Evolutionary conservation across 2,329 filamentous ascomycete genomes (phyloP).

Genomic region (Karstenula rhodostoma): DNA sequence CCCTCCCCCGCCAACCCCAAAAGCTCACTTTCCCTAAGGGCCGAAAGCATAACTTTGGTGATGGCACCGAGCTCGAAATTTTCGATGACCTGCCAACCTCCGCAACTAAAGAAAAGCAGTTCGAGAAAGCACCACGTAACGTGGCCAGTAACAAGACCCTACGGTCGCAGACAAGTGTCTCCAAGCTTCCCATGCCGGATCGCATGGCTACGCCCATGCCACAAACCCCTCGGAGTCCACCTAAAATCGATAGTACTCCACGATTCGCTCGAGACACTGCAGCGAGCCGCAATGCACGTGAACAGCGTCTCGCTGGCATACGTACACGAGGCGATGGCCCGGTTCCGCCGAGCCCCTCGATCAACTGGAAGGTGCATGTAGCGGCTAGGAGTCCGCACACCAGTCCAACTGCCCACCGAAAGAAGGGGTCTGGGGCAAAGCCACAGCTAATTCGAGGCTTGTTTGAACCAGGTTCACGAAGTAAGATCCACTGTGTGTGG

Average conservation of each 20-base stretch:
- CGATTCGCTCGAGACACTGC: slow-evolving; percentile 73
- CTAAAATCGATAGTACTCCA: slow-evolving; percentile 62
- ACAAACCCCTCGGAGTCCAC: slow-evolving; percentile 64
- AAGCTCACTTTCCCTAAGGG: slow-evolving; percentile 55
- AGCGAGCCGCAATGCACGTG: slow-evolving; percentile 70
- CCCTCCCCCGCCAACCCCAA: slow-evolving; percentile 60
- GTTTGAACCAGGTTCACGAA: slow-evolving; percentile 78
- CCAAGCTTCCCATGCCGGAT: slow-evolving; percentile 52
- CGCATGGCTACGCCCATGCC: slow-evolving; percentile 57
- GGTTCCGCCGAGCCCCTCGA: slow-evolving; percentile 58
- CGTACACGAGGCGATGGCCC: slow-evolving; percentile 57
- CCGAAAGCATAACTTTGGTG: slow-evolving; percentile 69
- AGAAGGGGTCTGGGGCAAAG: slow-evolving; percentile 67
- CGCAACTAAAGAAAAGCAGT: slow-evolving; percentile 79
- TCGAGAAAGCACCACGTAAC: slow-evolving; percentile 78
- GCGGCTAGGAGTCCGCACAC: slow-evolving; percentile 60
- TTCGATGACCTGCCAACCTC: slow-evolving; percentile 97
- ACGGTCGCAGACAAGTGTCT: slow-evolving; percentile 59
- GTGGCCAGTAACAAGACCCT: slow-evolving; percentile 72
- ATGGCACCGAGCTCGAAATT: slow-evolving; percentile 88
- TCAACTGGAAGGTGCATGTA: slow-evolving; percentile 68
- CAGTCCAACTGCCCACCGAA: slow-evolving; percentile 59
- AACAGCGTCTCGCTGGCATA: slow-evolving; percentile 62
- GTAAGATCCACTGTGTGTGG: slow-evolving; percentile 61
- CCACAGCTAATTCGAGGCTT: slow-evolving; percentile 91